Base-by-base conservation (phyloP, 495 filamentous ascomycete species). In the Tuber borchii region DNA sequence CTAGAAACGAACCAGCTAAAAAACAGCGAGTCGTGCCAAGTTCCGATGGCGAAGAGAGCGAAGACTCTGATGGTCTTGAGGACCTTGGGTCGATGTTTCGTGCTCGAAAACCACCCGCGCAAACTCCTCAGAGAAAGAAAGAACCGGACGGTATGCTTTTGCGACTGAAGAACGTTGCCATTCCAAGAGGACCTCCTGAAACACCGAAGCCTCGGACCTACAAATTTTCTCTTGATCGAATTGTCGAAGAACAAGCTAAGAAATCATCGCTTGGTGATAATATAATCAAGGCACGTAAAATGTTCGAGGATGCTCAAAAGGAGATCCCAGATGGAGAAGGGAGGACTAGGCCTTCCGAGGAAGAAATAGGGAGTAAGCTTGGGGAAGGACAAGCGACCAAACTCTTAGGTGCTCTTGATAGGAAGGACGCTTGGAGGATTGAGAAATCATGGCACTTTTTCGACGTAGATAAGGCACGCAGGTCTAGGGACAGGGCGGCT, bases 371-470 rank as follows among this genome's bases (percentile, higher is more conserved):
- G n/a, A 83, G 87, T 4, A 87, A 89, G 70, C 87, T 90, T 73
- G 89, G 87, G 43, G 84, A 86, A 39, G 87, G 84, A 10, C 83
- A 87, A 4, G 79, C 46, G 26, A 85, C 85, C 71, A 91, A 89
- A 82, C 83, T 95, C 12, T 84, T 91, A 48, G 87, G 88, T 73
- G 93, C 93, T 48, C 87, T 96, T 46, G 87, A 89, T 78, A 88
- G 93, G 78, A 95, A 92, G 14, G 91, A 94, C 74, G 91, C 91
- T 16, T 87, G 90, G 56, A 87, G 88, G 22, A 80, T 87, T 20
- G 87, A 88, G 31, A 88, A 86, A 56, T 83, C 85, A 26, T 95
- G 89, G 88, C 89, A 88, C 71, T 95, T 96, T 83, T 92, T 93
- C 78, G 85, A 87, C 34, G 73, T 78, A 10, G 82, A 84, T 69